Conservation (phyloP, 257 asterid genomes). For the Fraxinus pennsylvanica region DNA sequence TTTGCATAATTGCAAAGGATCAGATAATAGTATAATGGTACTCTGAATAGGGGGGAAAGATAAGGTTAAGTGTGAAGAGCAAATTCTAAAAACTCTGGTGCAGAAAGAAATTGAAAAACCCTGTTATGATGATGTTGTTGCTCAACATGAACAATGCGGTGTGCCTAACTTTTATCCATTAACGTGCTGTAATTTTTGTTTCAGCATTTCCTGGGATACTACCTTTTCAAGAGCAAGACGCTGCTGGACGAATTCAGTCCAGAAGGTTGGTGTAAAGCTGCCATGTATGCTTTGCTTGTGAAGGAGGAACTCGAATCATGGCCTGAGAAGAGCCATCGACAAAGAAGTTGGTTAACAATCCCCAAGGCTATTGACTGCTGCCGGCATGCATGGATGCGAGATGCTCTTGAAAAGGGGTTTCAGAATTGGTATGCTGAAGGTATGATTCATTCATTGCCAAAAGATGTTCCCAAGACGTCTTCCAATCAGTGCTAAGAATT, state of each 20-base stretch:
- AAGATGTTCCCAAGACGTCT: constrained; percentile 32
- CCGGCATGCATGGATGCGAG: constrained; percentile 85
- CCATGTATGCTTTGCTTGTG: constrained; percentile 83
- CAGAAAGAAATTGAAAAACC: neutral
- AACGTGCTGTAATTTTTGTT: constrained; percentile 14
- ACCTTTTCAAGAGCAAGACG: constrained; percentile 83
- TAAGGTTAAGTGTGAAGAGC: neutral
- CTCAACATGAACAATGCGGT: neutral
- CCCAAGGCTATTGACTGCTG: constrained; percentile 68
- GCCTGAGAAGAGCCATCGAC: constrained; percentile 72
- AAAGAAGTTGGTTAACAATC: constrained; percentile 74
- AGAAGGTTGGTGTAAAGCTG: constrained; percentile 83
- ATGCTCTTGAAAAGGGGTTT: constrained; percentile 77
- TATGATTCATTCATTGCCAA: constrained; percentile 54
- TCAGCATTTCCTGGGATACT: constrained; percentile 83
- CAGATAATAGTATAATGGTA: neutral
- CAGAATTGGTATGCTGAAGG: constrained; percentile 67
- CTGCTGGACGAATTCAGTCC: constrained; percentile 84
- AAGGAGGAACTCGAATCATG: constrained; percentile 81
- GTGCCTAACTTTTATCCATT: neutral
- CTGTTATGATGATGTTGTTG: neutral
- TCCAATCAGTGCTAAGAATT: constrained; percentile 18
- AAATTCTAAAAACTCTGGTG: neutral
- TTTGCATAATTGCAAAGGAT: neutral
- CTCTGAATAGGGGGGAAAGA: neutral